Evolutionary conservation across 768 basidiomycete genomes (phyloP), one percentile per base, ranked within the genome.

Genomic region (Suillus luteus): DNA sequence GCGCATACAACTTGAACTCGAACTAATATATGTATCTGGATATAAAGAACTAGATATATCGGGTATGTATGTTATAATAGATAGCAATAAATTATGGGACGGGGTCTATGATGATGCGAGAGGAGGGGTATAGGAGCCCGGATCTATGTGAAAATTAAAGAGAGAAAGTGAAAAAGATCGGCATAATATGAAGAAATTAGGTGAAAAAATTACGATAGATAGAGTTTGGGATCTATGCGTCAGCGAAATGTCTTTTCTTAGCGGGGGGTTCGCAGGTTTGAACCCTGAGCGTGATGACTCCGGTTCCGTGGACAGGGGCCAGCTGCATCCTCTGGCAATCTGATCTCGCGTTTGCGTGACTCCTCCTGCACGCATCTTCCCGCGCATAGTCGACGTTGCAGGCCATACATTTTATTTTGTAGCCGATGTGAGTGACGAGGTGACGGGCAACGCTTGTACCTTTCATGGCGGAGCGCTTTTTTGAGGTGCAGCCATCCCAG

Each of bases 311-410:
- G 38, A 58, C 57, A 58, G 57, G 57, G 27, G 24, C 27, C 12
- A 58, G 41, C 17, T 41, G 38, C 57, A 58, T 31, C 5, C 4
- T 27, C 5, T 43, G 57, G 63, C 74, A 75, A 38, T 72, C 68
- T 46, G 74, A 75, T 48, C 74, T 72, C 11, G 40, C 57, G 5
- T 58, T 58, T 61, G 68, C 71, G 35, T 75, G 74, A 14, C 75
- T 75, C 62, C 74, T 75, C 64, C 76, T 75, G 27, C 75, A 75
- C 22, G 74, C 74, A 51, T 75, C 75, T 66, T 70, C 73, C 35
- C 74, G 67, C 44, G 74, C 75, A 64, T 75, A 76, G 64, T 73
- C 73, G 63, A 68, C 71, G 65, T 67, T 70, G 67, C 74, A 75
- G 19, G 70, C 67, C 58, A 67, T 61, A 31, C 74, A 75, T 52